Evolutionary conservation across 768 basidiomycete genomes (phyloP).

Genomic region (Podaxis sp.): DNA sequence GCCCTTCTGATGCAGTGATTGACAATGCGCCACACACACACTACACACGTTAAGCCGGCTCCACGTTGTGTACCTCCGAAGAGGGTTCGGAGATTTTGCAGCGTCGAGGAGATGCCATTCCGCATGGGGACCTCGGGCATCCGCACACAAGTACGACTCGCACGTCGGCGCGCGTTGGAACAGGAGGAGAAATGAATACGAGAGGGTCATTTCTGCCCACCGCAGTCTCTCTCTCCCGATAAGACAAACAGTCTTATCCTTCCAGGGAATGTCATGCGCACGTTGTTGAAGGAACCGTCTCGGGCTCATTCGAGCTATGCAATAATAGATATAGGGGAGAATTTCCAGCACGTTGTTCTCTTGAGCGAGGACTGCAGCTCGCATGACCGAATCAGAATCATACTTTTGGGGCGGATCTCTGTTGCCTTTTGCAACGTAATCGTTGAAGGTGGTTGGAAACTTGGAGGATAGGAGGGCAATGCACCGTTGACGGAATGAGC

Average conservation of each 20-base stretch:
- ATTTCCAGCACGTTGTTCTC: slow-evolving; percentile 33
- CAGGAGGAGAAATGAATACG: slow-evolving; percentile 37
- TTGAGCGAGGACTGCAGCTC: slow-evolving; percentile 38
- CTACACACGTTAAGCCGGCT: slow-evolving; percentile 29
- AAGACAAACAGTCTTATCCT: slow-evolving; percentile 33
- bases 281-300: slow-evolving; percentile 33
- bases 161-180: slow-evolving; percentile 31
- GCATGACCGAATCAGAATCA: slow-evolving; percentile 38
- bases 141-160: slow-evolving; percentile 24
- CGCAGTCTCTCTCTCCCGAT: slow-evolving; percentile 38
- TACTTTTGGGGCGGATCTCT: slow-evolving; percentile 22
- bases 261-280: slow-evolving; percentile 32
- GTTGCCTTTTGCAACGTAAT: slow-evolving; percentile 26
- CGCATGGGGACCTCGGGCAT: slow-evolving; percentile 33
- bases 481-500: slow-evolving; percentile 47
- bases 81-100: slow-evolving; percentile 29
- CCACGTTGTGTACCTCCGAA: slow-evolving; percentile 31
- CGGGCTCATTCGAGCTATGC: slow-evolving; percentile 38
- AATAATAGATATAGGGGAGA: slow-evolving; percentile 48
- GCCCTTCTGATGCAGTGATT: slow-evolving; percentile 26
- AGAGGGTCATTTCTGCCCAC: slow-evolving; percentile 35
- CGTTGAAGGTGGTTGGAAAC: slow-evolving; percentile 35
- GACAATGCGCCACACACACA: slow-evolving; percentile 27
- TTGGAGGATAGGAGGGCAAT: slow-evolving; percentile 40
- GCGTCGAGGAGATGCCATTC: slow-evolving; percentile 41